A percentile compares a stretch with the other conserved stretches of the same genome.
Evolutionary conservation across 2,329 filamentous ascomycete species (phyloP).

Genomic region (Colletotrichum zoysiae): DNA sequence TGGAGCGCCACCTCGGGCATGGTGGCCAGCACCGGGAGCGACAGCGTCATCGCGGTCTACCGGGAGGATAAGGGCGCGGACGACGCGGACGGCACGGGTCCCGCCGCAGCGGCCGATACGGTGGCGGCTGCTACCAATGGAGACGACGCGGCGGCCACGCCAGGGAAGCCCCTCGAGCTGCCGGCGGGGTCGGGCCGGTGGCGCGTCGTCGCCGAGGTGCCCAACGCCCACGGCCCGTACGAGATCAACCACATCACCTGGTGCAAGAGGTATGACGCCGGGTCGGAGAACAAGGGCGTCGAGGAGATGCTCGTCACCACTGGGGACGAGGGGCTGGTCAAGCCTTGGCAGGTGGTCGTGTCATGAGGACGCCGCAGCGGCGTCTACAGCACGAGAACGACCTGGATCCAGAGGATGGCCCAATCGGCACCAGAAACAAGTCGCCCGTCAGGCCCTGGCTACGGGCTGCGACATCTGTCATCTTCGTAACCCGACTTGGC

Average conservation of each 20-base stretch:
- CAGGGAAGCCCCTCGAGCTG: conserved; percentile 24
- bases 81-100: neutral
- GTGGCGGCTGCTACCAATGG: conserved; percentile 42
- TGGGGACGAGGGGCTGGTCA: conserved; percentile 90
- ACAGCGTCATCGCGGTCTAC: conserved; percentile 85
- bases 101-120: neutral
- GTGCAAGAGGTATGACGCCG: conserved; percentile 82
- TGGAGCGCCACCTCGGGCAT: conserved; percentile 86
- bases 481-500: neutral
- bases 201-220: conserved; percentile 76
- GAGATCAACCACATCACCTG: conserved; percentile 94
- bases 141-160: conserved; percentile 41
- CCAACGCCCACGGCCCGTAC: conserved; percentile 88
- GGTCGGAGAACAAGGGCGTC: conserved; percentile 62
- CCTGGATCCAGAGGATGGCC: neutral
- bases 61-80: conserved; percentile 63
- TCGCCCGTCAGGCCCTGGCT: neutral
- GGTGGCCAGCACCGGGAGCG: conserved; percentile 89
- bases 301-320: conserved; percentile 93
- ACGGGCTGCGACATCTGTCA: neutral
- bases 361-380: conserved; percentile 18
- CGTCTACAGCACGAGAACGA: neutral
- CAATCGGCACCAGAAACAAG: neutral
- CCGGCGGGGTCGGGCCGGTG: conserved; percentile 62
- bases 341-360: conserved; percentile 77